Conservation (phyloP, 208 protist species). For the Wallacemonas sp. region DNA sequence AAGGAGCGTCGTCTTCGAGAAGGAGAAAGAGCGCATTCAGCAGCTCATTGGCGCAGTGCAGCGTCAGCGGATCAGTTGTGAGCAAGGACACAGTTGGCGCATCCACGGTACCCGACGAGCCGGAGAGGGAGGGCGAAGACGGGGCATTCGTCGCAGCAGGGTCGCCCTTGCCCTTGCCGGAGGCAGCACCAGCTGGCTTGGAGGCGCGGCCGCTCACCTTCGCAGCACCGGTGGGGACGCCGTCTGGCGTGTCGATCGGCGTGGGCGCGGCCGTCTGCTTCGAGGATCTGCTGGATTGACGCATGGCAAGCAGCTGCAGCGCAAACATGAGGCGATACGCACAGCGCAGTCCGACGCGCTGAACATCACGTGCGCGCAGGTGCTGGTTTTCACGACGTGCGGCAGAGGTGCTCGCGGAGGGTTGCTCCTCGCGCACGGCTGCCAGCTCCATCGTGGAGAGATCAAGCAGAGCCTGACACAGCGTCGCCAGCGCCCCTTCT, state of each 20-base stretch:
- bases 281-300: background rate
- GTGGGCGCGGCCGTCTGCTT: background rate
- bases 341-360: slow-evolving; percentile 32
- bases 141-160: slow-evolving; percentile 4
- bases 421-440: background rate
- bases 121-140: background rate
- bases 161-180: background rate
- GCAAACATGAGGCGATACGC: slow-evolving; percentile 56
- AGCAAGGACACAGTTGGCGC: background rate
- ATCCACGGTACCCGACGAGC: background rate
- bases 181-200: background rate
- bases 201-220: background rate
- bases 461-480: slow-evolving; percentile 30
- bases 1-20: slow-evolving; percentile 39
- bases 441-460: slow-evolving; percentile 24
- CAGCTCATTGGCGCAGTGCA: slow-evolving; percentile 45
- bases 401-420: too few species aligned
- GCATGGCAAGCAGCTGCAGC: slow-evolving; percentile 31
- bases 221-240: background rate
- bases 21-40: slow-evolving; percentile 46
- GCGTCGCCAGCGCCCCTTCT: slow-evolving; percentile 16
- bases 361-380: slow-evolving; percentile 6
- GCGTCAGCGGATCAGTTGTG: slow-evolving; percentile 16
- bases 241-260: background rate
- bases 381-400: too few species aligned